Base-by-base conservation (phyloP, 371 early-diverging fungal genomes). In the Choanephora cucurbitarum region DNA sequence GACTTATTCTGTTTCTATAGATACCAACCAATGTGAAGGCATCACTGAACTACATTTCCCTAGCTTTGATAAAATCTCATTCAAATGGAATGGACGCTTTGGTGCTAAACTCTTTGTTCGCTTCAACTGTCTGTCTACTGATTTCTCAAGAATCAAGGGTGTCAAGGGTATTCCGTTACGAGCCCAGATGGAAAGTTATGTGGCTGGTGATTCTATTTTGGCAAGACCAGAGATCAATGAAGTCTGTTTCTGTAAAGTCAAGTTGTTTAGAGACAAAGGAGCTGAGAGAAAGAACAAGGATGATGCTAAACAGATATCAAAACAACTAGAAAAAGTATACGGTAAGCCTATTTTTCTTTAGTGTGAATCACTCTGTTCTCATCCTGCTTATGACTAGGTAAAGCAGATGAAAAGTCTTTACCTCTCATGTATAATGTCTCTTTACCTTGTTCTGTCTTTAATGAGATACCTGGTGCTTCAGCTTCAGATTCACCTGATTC, bases 141-240 rank as follows among this genome's bases (percentile, higher is more conserved):
- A 90, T 56, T 90, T 90, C 56, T 82, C 86, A 31, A 64, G 85
- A 5, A 85, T 86, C 58, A 90, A 90, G 63, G 90, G 90, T 32
- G 88, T 90, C 56, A 90, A 89, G 62, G 90, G 90, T 0, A 87
- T 89, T 33, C 86, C 88, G 7, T 62, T 90, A 39, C 74, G 89
- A 17, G 72, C 86, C 21, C 81, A 83, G 49, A 70, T 84, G 44
- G 81, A 85, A 54, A 84, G 77, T 9, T 42, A 60, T 7, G 39
- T 41, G 4, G 21, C 18, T n/a, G 46, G 39, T 39, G 21, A 51
- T 46, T 5, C 47, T 51, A 42, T 34, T 14, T 21, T 9, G 21
- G 18, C 5, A 17, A 19, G 41, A 34, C 42, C 8, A 23, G 39
- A 22, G 22, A 15, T 24, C 21, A 19, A 24, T 17, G 89, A 90